Evolutionary conservation across 495 filamentous ascomycete species (phyloP).

Genomic region (Aspergillus sclerotioniger): DNA sequence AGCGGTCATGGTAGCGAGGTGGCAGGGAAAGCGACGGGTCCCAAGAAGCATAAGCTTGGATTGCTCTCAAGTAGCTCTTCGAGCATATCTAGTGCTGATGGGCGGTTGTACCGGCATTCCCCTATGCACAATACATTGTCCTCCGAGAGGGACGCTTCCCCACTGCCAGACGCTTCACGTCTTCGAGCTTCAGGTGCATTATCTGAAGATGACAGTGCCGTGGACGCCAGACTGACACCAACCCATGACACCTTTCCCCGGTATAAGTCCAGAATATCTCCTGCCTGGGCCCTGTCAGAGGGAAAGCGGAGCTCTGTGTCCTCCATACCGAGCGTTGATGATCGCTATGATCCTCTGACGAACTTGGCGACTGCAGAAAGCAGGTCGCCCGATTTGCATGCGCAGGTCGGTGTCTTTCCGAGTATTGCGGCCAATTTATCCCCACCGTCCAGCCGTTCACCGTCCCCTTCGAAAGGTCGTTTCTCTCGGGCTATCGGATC

Average conservation of each 20-base stretch:
- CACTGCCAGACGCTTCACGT: neutral
- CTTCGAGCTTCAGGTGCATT: neutral
- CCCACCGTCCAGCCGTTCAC: constrained; percentile 49
- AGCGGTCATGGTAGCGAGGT: constrained; percentile 27
- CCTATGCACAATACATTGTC: constrained; percentile 2
- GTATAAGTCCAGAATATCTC: constrained; percentile 3
- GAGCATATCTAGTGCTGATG: constrained; percentile 30
- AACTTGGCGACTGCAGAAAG: constrained; percentile 49
- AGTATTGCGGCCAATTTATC: constrained; percentile 58
- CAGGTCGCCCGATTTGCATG: constrained; percentile 48
- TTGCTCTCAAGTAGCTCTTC: constrained; percentile 32
- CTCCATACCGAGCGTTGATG: constrained; percentile 36
- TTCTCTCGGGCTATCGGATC: constrained; percentile 44
- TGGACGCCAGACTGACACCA: constrained; percentile 3
- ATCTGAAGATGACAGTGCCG: constrained; percentile 3
- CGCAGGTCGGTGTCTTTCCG: constrained; percentile 47
- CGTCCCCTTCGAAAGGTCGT: constrained; percentile 49
- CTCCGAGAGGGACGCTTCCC: constrained; percentile 11
- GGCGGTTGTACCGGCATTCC: constrained; percentile 9
- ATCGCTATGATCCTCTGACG: constrained; percentile 35
- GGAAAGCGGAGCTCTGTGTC: constrained; percentile 33
- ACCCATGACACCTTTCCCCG: neutral
- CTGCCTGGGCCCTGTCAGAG: constrained; percentile 8
- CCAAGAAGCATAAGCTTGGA: constrained; percentile 26
- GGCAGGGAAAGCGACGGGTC: constrained; percentile 24